Evolutionary conservation across 2,329 filamentous ascomycete species (phyloP).

Genomic region (Nakataea oryzae): DNA sequence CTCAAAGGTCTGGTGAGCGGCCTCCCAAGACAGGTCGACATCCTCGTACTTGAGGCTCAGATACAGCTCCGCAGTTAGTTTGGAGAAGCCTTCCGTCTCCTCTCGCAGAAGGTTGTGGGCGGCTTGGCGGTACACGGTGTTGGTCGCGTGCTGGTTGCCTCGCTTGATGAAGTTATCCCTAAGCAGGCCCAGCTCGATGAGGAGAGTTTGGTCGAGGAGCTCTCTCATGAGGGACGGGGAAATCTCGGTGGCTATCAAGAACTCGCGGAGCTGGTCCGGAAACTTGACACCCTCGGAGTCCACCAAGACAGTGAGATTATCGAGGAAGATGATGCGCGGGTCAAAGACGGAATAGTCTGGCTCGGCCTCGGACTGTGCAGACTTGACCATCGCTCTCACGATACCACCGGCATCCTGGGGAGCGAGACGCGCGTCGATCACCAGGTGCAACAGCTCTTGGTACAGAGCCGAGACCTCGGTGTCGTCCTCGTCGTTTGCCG

Average conservation of each 20-base stretch:
- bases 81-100: conserved; percentile 94
- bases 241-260: conserved; percentile 64
- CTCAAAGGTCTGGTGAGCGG: conserved; percentile 79
- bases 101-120: conserved; percentile 95
- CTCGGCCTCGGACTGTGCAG: conserved; percentile 35
- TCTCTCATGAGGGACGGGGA: conserved; percentile 64
- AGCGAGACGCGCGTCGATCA: conserved; percentile 57
- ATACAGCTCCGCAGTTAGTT: conserved; percentile 91
- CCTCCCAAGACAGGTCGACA: conserved; percentile 50
- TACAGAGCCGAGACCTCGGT: conserved; percentile 62
- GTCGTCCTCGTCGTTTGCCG: conserved; percentile 56
- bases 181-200: conserved; percentile 70
- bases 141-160: conserved; percentile 82
- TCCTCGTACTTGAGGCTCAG: conserved; percentile 60
- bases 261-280: conserved; percentile 45
- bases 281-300: conserved; percentile 52
- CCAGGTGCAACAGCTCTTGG: conserved; percentile 74
- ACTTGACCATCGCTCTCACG: conserved; percentile 63
- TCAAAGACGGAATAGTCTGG: conserved; percentile 44
- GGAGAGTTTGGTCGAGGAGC: conserved; percentile 67
- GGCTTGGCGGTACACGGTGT: conserved; percentile 85
- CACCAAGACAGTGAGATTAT: conserved; percentile 69
- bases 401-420: conserved; percentile 59
- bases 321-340: conserved; percentile 64
- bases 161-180: conserved; percentile 75